Percentiles rank a stretch among this genome's conserved stretches.
phyloP scores from a whole-genome alignment of 192 early-diverging fungal species.

The Umbelopsis ramanniana region DNA sequence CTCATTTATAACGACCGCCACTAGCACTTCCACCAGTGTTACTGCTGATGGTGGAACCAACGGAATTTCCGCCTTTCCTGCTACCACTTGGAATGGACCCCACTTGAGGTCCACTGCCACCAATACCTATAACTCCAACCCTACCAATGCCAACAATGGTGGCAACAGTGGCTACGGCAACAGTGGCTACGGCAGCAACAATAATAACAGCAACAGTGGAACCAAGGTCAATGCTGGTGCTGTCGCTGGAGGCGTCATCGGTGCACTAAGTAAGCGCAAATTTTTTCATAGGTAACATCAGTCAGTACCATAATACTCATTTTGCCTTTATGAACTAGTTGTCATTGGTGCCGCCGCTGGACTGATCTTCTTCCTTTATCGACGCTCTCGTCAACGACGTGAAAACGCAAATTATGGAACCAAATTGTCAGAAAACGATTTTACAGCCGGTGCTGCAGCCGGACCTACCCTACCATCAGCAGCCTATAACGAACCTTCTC shows the following conservation, averaged over 20 bases:
- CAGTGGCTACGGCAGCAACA: background rate
- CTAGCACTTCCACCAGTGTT: background rate
- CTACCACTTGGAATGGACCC: slow-evolving; percentile 4
- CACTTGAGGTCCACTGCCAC: slow-evolving; percentile 1
- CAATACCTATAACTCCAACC: background rate
- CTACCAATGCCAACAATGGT: background rate
- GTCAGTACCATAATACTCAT: too few species aligned
- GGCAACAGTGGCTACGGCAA: too few species aligned
- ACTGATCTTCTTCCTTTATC: background rate
- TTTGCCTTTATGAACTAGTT: too few species aligned
- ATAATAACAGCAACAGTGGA: background rate
- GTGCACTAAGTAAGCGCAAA: background rate
- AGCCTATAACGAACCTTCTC: background rate
- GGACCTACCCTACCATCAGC: slow-evolving; percentile 9
- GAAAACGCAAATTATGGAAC: background rate
- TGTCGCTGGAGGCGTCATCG: slow-evolving; percentile 1
- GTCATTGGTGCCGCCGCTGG: background rate
- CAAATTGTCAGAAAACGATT: background rate
- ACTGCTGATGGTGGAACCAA: slow-evolving; percentile 14
- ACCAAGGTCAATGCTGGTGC: background rate
- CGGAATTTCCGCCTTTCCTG: slow-evolving; percentile 6
- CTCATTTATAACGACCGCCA: background rate
- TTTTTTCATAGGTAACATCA: too few species aligned
- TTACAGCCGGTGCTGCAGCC: background rate
- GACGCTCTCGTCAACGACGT: background rate